Evolutionary conservation across 108 stramenopile species (phyloP).

Genomic region (Stephanodiscus triporus): DNA sequence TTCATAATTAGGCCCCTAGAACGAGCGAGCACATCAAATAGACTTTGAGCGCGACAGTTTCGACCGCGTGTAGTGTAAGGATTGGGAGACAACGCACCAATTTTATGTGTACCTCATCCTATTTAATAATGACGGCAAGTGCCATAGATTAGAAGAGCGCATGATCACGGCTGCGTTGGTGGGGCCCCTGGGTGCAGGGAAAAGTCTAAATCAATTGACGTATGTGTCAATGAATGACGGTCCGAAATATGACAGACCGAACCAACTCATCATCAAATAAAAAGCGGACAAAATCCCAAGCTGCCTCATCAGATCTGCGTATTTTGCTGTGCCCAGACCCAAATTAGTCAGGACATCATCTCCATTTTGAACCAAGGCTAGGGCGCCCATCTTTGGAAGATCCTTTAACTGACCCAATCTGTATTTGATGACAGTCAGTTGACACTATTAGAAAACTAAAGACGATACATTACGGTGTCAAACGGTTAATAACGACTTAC

Average conservation of each 20-base stretch:
- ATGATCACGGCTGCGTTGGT: too few species aligned
- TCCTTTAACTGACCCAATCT: slow-evolving; percentile 56
- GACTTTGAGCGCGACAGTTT: too few species aligned
- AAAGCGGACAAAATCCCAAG: slow-evolving; percentile 52
- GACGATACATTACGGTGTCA: neutral
- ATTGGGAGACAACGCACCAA: too few species aligned
- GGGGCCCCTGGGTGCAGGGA: too few species aligned
- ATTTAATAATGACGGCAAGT: neutral
- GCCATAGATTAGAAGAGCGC: neutral
- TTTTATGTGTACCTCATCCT: too few species aligned
- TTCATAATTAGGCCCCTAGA: too few species aligned
- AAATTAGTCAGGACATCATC: slow-evolving; percentile 79
- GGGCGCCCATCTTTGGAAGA: slow-evolving; percentile 77
- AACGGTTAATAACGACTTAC: slow-evolving; percentile 8
- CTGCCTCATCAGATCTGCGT: slow-evolving; percentile 57
- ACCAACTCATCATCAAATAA: slow-evolving; percentile 62
- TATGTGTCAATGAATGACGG: slow-evolving; percentile 41
- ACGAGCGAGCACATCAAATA: too few species aligned
- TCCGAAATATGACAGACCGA: slow-evolving; percentile 56
- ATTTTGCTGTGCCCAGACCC: slow-evolving; percentile 61
- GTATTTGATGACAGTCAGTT: neutral
- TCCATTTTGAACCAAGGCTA: slow-evolving; percentile 83
- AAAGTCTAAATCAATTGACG: neutral
- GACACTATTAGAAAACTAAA: neutral
- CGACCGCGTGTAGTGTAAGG: too few species aligned